phyloP scores from a whole-genome alignment of 2,329 filamentous ascomycete genomes.

The Colletotrichum navitas region DNA sequence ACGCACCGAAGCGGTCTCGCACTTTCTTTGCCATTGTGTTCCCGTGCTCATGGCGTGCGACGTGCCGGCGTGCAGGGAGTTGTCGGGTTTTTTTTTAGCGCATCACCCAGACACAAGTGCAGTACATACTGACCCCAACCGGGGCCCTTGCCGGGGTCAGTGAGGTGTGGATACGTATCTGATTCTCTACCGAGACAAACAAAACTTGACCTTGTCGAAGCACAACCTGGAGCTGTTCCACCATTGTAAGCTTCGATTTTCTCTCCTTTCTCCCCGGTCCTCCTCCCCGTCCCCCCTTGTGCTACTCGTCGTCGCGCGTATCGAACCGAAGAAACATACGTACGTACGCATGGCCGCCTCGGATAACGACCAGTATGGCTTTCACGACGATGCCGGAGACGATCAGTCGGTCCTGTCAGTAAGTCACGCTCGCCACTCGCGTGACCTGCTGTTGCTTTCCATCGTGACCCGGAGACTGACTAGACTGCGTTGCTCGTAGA shows the following conservation, averaged over 20 bases:
- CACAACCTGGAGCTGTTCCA: constrained; percentile 17
- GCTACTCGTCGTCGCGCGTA: constrained; percentile 38
- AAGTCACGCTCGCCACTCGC: constrained; percentile 41
- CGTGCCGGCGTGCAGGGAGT: constrained; percentile 26
- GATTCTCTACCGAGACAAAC: constrained; percentile 40
- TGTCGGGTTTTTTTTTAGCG: constrained; percentile 34
- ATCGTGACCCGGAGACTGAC: constrained; percentile 42
- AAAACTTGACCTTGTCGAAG: constrained; percentile 41
- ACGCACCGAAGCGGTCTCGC: constrained; percentile 13
- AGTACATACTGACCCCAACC: constrained; percentile 28
- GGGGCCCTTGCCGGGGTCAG: constrained; percentile 29
- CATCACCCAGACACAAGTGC: constrained; percentile 27
- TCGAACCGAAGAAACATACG: constrained; percentile 19
- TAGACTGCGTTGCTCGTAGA: constrained; percentile 62
- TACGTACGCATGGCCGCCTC: constrained; percentile 55
- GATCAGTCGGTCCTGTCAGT: constrained; percentile 61
- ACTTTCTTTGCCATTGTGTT: constrained; percentile 1
- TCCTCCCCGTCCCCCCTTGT: constrained; percentile 28
- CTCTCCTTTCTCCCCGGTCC: constrained; percentile 12
- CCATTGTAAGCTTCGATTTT: background rate
- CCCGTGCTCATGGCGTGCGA: constrained; percentile 7
- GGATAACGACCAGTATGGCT: constrained; percentile 58
- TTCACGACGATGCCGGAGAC: constrained; percentile 61
- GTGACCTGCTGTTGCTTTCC: constrained; percentile 30
- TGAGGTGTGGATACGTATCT: constrained; percentile 41